Evolutionary conservation across 331 rosid species (phyloP).

Genomic region (Rhamnella rubrinervis): DNA sequence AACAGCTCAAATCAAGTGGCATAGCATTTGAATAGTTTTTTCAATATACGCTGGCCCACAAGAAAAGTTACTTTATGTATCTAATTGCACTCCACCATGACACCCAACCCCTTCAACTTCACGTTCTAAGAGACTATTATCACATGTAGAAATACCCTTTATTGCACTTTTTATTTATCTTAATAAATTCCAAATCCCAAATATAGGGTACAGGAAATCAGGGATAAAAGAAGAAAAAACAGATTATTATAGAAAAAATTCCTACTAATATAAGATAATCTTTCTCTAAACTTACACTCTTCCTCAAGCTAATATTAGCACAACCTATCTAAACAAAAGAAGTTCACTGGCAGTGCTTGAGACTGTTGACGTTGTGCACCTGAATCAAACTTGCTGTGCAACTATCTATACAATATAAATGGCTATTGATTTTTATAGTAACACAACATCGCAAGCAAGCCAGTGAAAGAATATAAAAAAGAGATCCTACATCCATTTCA

Average conservation of each 20-base stretch:
- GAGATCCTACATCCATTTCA: conserved; percentile 31
- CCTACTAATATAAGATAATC: conserved; percentile 12
- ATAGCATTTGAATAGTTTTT: too few species aligned
- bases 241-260: conserved; percentile 27
- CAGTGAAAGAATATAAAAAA: conserved; percentile 35
- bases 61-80: too few species aligned
- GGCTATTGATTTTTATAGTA: conserved; percentile 24
- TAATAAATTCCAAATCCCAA: too few species aligned
- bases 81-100: too few species aligned
- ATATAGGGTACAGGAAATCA: too few species aligned
- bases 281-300: conserved; percentile 21
- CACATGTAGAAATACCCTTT: too few species aligned
- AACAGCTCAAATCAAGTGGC: too few species aligned
- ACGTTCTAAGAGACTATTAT: too few species aligned
- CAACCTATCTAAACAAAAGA: conserved; percentile 18
- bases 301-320: conserved; percentile 38
- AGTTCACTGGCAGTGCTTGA: conserved; percentile 24
- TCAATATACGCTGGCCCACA: too few species aligned
- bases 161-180: too few species aligned
- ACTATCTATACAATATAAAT: conserved; percentile 18
- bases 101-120: too few species aligned
- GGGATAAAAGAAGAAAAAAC: too few species aligned
- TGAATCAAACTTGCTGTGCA: conserved; percentile 14
- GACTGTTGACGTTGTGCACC: conserved; percentile 18
- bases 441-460: conserved; percentile 22